phyloP scores from a whole-genome alignment of 169 alveolate genomes.

The Plasmodium vivax region DNA sequence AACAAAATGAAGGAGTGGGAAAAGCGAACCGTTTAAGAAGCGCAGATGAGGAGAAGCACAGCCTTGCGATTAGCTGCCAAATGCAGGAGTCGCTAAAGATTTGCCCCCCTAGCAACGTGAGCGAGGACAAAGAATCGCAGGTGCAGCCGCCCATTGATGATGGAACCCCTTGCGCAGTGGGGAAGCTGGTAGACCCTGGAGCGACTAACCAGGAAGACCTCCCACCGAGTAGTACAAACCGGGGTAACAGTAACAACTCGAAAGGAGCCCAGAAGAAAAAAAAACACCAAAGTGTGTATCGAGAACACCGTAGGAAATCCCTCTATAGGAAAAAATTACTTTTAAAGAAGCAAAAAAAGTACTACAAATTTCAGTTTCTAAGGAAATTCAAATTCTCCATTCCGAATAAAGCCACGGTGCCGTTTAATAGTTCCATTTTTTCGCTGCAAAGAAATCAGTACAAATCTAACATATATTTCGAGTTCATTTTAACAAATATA shows the following conservation, averaged over 20 bases:
- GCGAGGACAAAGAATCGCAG: background rate
- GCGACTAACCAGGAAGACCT: background rate
- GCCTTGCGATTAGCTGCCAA: background rate
- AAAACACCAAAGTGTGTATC: constrained; percentile 4
- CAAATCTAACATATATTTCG: constrained; percentile 28
- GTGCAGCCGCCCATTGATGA: background rate
- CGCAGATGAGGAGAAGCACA: background rate
- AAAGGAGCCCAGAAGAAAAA: background rate
- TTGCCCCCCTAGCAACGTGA: background rate
- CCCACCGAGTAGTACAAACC: background rate
- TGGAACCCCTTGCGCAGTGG: background rate
- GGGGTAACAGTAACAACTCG: background rate
- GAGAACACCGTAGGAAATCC: background rate
- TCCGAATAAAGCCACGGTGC: constrained; percentile 17
- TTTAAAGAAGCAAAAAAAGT: constrained; percentile 13
- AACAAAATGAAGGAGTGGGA: background rate
- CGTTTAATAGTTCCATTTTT: constrained; percentile 58
- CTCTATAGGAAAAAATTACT: background rate
- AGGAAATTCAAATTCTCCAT: constrained; percentile 24
- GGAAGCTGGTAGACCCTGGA: background rate
- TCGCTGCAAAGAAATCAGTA: constrained; percentile 60
- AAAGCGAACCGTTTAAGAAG: background rate
- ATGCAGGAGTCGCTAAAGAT: background rate
- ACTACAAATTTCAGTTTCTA: constrained; percentile 19
- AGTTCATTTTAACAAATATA: constrained; percentile 52